These are phyloP conservation scores for Mycena capillaripes DNA, from an alignment of 768 basidiomycete genomes.

Conservation along the genomic window DNA sequence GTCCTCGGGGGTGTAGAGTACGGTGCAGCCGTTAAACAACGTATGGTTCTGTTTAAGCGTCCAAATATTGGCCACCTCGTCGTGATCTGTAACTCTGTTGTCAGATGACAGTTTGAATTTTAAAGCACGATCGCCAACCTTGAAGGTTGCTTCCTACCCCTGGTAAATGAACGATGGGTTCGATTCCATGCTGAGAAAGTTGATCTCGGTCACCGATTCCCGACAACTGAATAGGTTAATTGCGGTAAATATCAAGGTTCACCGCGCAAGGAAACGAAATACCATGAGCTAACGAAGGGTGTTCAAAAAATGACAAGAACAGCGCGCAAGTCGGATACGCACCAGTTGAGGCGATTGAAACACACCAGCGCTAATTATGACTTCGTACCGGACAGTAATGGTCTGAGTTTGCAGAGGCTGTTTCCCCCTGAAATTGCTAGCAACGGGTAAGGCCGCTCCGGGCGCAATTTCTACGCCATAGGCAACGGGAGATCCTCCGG, in stretches of 20 bases:
- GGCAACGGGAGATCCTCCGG: conserved; percentile 28
- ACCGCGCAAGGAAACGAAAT: neutral
- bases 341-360: conserved; percentile 49
- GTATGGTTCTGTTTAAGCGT: conserved; percentile 45
- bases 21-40: conserved; percentile 42
- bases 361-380: conserved; percentile 46
- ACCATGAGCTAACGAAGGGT: conserved; percentile 40
- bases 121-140: conserved; percentile 32
- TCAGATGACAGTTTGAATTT: neutral
- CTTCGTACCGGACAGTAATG: conserved; percentile 44
- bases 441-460: conserved; percentile 43
- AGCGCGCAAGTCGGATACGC: conserved; percentile 29
- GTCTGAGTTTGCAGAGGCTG: conserved; percentile 28
- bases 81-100: conserved; percentile 43
- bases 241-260: neutral
- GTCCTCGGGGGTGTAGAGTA: conserved; percentile 37
- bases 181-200: conserved; percentile 43
- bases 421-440: conserved; percentile 45
- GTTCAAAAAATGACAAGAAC: neutral
- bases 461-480: conserved; percentile 41
- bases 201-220: conserved; percentile 50
- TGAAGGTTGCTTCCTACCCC: conserved; percentile 54
- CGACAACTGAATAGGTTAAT: conserved; percentile 47
- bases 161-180: conserved; percentile 47
- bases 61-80: conserved; percentile 49